Percentiles rank a stretch among this genome's conserved stretches.
phyloP scores from a whole-genome alignment of 2,329 filamentous ascomycete genomes.

The Ceratocystis ficicola region DNA sequence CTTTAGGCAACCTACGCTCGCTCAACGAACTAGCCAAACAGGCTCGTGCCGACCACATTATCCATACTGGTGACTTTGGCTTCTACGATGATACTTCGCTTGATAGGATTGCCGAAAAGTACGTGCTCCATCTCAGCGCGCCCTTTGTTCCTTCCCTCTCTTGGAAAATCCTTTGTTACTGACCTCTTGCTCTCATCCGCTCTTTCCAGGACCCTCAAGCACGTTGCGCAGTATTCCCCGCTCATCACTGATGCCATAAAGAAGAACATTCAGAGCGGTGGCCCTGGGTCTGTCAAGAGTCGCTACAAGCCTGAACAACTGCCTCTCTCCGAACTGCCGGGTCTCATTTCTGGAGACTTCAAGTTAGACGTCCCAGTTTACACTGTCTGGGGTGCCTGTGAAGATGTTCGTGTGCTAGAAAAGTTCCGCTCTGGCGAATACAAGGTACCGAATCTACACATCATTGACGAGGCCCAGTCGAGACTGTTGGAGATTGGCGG shows the following conservation, averaged over 20 bases:
- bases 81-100: slow-evolving; percentile 96
- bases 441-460: slow-evolving; percentile 93
- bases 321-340: slow-evolving; percentile 81
- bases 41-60: slow-evolving; percentile 90
- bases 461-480: slow-evolving; percentile 95
- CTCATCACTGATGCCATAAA: slow-evolving; percentile 69
- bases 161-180: not conserved
- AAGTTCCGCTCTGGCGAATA: slow-evolving; percentile 97
- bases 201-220: slow-evolving; percentile 69
- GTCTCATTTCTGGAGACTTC: slow-evolving; percentile 75
- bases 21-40: slow-evolving; percentile 93
- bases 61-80: slow-evolving; percentile 97
- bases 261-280: slow-evolving; percentile 52
- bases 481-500: slow-evolving; percentile 89
- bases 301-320: slow-evolving; percentile 72
- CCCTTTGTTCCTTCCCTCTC: not conserved
- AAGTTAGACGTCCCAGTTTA: slow-evolving; percentile 95
- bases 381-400: slow-evolving; percentile 97
- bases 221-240: slow-evolving; percentile 96
- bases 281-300: slow-evolving; percentile 69
- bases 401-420: slow-evolving; percentile 93
- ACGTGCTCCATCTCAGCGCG: slow-evolving; percentile 30
- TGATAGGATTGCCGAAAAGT: slow-evolving; percentile 97
- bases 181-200: slow-evolving; percentile 19
- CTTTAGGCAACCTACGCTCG: slow-evolving; percentile 77